Conservation (phyloP, 2,329 filamentous ascomycete genomes). For the Fusarium secorum region DNA sequence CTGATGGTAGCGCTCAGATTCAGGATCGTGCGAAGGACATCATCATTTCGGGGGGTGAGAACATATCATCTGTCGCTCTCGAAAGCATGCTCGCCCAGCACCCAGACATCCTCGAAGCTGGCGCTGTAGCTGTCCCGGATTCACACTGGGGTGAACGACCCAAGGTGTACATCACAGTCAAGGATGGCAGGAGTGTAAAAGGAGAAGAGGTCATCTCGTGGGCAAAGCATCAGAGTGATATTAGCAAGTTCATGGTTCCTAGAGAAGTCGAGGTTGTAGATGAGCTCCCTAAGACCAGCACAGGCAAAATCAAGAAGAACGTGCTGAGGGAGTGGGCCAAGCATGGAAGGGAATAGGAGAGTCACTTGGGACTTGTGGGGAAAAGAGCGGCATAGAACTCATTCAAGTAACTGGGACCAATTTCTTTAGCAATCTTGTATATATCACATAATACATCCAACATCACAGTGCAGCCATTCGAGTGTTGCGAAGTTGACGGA, state of each 20-base stretch:
- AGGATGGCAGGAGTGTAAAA: slow-evolving; percentile 61
- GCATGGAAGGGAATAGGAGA: slow-evolving; percentile 32
- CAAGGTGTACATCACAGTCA: slow-evolving; percentile 89
- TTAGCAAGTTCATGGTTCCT: slow-evolving; percentile 90
- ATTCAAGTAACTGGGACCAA: not conserved
- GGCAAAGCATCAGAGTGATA: slow-evolving; percentile 81
- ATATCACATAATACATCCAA: not conserved
- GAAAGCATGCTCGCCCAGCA: slow-evolving; percentile 91
- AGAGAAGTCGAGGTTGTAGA: slow-evolving; percentile 77
- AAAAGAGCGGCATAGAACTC: not conserved
- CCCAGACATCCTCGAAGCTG: slow-evolving; percentile 87
- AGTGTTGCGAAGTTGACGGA: not conserved
- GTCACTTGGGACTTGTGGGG: not conserved
- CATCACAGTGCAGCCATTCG: not conserved
- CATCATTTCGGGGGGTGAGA: slow-evolving; percentile 97
- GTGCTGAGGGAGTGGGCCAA: slow-evolving; percentile 83
- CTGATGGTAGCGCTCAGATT: slow-evolving; percentile 90
- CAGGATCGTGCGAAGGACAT: slow-evolving; percentile 96
- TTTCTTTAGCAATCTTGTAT: not conserved
- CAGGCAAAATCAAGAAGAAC: slow-evolving; percentile 97
- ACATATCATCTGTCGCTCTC: slow-evolving; percentile 92
- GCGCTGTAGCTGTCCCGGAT: slow-evolving; percentile 86
- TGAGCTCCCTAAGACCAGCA: slow-evolving; percentile 95
- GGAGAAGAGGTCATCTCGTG: slow-evolving; percentile 78
- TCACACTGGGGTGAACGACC: slow-evolving; percentile 96